Base-by-base conservation (phyloP, 768 basidiomycete genomes). In the Kwoniella europaea region DNA sequence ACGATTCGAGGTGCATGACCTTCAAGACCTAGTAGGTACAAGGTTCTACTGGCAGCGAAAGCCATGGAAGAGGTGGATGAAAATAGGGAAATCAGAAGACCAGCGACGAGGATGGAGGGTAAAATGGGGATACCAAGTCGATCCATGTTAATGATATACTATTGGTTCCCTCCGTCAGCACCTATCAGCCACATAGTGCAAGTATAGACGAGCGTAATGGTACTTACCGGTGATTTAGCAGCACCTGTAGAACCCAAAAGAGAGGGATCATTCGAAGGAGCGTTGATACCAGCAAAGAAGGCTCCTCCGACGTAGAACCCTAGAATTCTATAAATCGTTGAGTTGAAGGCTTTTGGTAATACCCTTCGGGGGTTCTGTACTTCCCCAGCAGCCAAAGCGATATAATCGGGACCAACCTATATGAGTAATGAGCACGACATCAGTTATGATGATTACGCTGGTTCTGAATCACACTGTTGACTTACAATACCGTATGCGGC, bases 1-100 rank as follows among this genome's bases (percentile, higher is more conserved):
- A 73, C 24, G 64, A 73, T n/a, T n/a, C 35, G 55, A 10, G 72
- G 72, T 15, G 72, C 72, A 24, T 70, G 65, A 41, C 69, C 68
- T 20, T 58, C 43, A 16, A 60, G 63, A 9, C 52, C 63, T 16
- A 74, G 55, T 12, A 22, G 20, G n/a, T 67, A 58, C 18, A 74
- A 43, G 9, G 68, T 65, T 42, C 74, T 61, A 65, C 63, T 69
- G 4, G 71, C 71, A 10, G 67, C 68, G 54, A 75, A 75, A 24
- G 63, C 55, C 63, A 72, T 67, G 12, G 58, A 27, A 15, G 58
- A 67, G 41, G 57, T 60, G 20, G 67, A 63, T 1, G 54, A 65
- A 58, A 71, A 69, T 18, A 69, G 24, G 5, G 63, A 65, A 16
- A 67, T 59, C 24, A 71, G 29, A 3, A 71, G 12, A 53, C 61